Conservation (phyloP, 768 basidiomycete species). For the Suillus alpinus region DNA sequence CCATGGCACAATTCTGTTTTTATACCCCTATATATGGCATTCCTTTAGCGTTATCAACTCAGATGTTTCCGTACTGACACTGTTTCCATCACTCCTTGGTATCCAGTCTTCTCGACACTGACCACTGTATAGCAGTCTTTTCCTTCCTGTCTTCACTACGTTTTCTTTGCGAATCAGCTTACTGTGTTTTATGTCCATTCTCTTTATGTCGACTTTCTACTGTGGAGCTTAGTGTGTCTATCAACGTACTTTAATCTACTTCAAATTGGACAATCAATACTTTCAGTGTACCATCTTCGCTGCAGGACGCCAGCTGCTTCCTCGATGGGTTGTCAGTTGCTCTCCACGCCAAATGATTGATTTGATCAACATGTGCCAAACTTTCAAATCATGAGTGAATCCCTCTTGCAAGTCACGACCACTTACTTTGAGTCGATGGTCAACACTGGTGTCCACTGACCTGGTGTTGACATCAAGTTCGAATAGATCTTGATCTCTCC, state of each 20-base stretch:
- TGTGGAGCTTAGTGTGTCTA: not conserved
- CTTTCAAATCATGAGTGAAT: conserved; percentile 35
- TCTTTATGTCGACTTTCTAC: not conserved
- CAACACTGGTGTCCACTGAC: conserved; percentile 46
- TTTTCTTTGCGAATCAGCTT: conserved; percentile 17
- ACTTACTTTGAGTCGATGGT: conserved; percentile 54
- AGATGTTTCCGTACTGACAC: conserved; percentile 63
- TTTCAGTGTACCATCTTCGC: conserved; percentile 90
- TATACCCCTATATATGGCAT: conserved; percentile 72
- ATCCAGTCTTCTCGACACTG: conserved; percentile 37
- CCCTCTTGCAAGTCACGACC: conserved; percentile 5
- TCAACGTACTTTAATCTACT: conserved; percentile 42
- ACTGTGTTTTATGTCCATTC: conserved; percentile 6
- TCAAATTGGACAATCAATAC: conserved; percentile 60
- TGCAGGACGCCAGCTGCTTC: conserved; percentile 76
- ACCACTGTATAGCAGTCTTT: conserved; percentile 67
- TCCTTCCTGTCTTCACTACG: conserved; percentile 3
- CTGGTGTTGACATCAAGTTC: conserved; percentile 26
- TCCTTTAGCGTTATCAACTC: conserved; percentile 35
- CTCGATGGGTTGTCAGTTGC: conserved; percentile 34
- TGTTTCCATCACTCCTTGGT: conserved; percentile 36
- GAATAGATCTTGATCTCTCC: conserved; percentile 71
- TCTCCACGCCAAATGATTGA: conserved; percentile 82
- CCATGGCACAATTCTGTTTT: conserved; percentile 37
- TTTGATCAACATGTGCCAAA: conserved; percentile 69